These are phyloP conservation scores for Gentiana straminea DNA, from an alignment of 257 asterid genomes.

Conservation along the genomic window DNA sequence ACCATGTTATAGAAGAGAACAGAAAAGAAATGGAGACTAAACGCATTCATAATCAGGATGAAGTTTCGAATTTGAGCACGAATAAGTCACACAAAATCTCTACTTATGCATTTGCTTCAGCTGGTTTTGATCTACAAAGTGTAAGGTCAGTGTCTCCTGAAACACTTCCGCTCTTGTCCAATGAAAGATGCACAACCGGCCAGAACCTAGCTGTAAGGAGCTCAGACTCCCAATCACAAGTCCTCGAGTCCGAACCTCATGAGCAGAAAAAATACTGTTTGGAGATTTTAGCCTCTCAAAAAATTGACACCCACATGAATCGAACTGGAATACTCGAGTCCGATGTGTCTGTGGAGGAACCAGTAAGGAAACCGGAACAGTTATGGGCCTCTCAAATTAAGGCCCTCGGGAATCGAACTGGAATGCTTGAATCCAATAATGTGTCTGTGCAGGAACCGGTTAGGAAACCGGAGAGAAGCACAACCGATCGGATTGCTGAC, in stretches of 20 bases:
- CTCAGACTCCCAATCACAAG: not conserved
- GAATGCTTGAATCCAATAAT: too few species aligned
- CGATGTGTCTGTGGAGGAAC: too few species aligned
- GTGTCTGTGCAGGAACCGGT: not conserved
- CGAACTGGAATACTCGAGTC: too few species aligned
- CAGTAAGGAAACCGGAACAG: too few species aligned
- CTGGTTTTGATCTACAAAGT: slow-evolving; percentile 13
- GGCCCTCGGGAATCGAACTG: too few species aligned
- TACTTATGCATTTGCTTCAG: slow-evolving; percentile 19
- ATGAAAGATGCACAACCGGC: slow-evolving; percentile 26
- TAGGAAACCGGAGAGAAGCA: too few species aligned
- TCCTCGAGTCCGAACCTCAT: not conserved
- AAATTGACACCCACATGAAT: too few species aligned
- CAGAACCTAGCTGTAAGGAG: too few species aligned
- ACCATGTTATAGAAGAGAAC: slow-evolving; percentile 8
- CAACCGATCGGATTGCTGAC: not conserved
- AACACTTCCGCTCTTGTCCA: slow-evolving; percentile 47
- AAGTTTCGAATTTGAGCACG: slow-evolving; percentile 6
- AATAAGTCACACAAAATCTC: slow-evolving; percentile 12
- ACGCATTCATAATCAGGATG: slow-evolving; percentile 14
- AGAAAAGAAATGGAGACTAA: slow-evolving; percentile 15
- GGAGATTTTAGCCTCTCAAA: not conserved
- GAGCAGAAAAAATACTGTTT: not conserved
- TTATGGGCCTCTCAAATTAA: too few species aligned
- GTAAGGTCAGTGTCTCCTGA: slow-evolving; percentile 49